These are phyloP conservation scores for Suhomyces canberraensis DNA, from an alignment of 805 yeast genomes.

Conservation along the genomic window DNA sequence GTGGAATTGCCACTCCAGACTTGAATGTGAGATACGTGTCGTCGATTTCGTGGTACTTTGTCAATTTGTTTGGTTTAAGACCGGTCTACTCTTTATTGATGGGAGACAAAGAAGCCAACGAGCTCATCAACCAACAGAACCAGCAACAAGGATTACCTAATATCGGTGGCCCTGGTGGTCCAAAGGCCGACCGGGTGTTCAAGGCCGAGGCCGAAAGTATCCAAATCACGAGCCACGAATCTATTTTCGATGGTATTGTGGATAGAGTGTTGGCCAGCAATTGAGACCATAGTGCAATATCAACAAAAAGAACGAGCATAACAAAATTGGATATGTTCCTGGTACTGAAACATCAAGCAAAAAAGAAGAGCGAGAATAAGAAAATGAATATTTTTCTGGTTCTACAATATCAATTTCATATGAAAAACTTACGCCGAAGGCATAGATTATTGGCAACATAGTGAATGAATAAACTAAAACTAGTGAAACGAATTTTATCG, in stretches of 20 bases:
- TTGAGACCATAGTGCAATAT: too few relatives aligned
- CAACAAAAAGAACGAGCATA: too few relatives aligned
- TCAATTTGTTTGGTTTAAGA: slow-evolving; percentile 77
- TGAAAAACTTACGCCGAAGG: too few relatives aligned
- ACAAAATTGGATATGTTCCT: too few relatives aligned
- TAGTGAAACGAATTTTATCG: too few relatives aligned
- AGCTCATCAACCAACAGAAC: slow-evolving; percentile 39
- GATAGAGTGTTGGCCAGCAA: slow-evolving; percentile 43
- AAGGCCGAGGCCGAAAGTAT: slow-evolving; percentile 70
- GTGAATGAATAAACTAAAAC: too few relatives aligned
- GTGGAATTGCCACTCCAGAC: slow-evolving; percentile 79
- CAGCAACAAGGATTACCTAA: slow-evolving; percentile 37
- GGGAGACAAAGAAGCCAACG: slow-evolving; percentile 47
- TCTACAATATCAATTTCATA: too few relatives aligned
- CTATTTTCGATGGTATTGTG: slow-evolving; percentile 57
- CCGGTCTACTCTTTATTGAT: slow-evolving; percentile 73
- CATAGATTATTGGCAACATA: too few relatives aligned
- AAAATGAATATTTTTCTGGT: too few relatives aligned
- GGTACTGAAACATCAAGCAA: too few relatives aligned
- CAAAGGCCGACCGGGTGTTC: slow-evolving; percentile 62
- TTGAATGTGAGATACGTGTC: slow-evolving; percentile 90
- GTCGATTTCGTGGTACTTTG: slow-evolving; percentile 93
- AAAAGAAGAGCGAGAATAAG: too few relatives aligned
- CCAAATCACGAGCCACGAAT: slow-evolving; percentile 53
- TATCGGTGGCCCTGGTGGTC: slow-evolving; percentile 55